Evolutionary conservation across 495 filamentous ascomycete genomes (phyloP).

Genomic region (Evansstolkia leycettana): DNA sequence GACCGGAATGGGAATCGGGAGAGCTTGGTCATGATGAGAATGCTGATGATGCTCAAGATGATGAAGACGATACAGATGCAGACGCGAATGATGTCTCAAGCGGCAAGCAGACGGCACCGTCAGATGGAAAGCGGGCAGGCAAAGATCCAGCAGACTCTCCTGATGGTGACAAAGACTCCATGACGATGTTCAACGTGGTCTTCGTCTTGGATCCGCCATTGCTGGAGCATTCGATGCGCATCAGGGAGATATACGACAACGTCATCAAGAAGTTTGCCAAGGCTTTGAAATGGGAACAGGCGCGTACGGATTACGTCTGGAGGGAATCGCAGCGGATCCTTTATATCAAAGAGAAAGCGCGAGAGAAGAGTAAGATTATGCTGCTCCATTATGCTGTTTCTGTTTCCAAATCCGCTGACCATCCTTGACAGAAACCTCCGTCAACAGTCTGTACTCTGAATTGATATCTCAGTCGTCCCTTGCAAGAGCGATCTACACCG

Average conservation of each 20-base stretch:
- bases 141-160: conserved; percentile 21
- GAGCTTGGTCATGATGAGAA: conserved; percentile 30
- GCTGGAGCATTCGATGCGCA: conserved; percentile 59
- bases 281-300: conserved; percentile 82
- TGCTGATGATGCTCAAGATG: conserved; percentile 24
- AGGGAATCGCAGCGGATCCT: conserved; percentile 71
- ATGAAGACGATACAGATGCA: conserved; percentile 19
- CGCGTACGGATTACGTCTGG: conserved; percentile 76
- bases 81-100: conserved; percentile 20
- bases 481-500: conserved; percentile 67
- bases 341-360: conserved; percentile 62
- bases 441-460: conserved; percentile 35
- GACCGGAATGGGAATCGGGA: conserved; percentile 26
- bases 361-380: conserved; percentile 51
- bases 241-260: conserved; percentile 73
- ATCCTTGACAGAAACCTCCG: conserved; percentile 22
- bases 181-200: conserved; percentile 97
- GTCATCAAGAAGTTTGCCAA: conserved; percentile 83
- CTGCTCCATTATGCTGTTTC: neutral
- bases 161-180: conserved; percentile 45
- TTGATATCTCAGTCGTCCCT: conserved; percentile 67
- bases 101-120: conserved; percentile 12
- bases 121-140: conserved; percentile 21
- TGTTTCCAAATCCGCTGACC: conserved; percentile 1
- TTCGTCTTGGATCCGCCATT: conserved; percentile 77